These are phyloP conservation scores for Candolleomyces efflorescens DNA, from an alignment of 768 basidiomycete genomes.

Conservation along the genomic window DNA sequence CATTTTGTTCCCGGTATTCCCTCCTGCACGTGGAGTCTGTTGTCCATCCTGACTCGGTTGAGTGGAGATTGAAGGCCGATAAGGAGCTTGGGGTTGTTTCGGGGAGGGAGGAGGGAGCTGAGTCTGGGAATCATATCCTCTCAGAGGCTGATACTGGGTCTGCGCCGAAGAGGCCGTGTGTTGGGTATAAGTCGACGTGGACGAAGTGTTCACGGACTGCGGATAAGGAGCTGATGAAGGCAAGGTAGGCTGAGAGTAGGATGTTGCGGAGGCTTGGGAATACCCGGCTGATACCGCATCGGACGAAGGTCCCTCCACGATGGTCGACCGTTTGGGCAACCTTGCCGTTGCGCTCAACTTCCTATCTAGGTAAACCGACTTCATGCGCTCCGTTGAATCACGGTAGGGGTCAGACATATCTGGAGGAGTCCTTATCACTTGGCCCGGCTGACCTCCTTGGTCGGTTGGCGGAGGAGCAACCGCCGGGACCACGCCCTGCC, in stretches of 20 bases:
- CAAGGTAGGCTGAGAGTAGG: background rate
- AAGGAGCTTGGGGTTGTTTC: background rate
- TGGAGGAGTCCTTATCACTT: conserved; percentile 27
- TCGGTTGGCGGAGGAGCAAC: conserved; percentile 30
- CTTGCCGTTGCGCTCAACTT: conserved; percentile 93
- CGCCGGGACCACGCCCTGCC: conserved; percentile 85
- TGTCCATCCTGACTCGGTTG: background rate
- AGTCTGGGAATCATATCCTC: background rate
- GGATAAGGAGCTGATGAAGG: no score
- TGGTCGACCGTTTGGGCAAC: conserved; percentile 88
- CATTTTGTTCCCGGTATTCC: background rate
- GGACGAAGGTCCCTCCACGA: conserved; percentile 79
- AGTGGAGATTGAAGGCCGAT: background rate
- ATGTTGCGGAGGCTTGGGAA: conserved; percentile 1
- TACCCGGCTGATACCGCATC: background rate
- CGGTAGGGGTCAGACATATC: conserved; percentile 75
- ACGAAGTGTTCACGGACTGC: background rate
- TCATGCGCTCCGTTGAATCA: conserved; percentile 83
- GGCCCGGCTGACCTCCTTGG: conserved; percentile 17
- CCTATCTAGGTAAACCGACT: conserved; percentile 90
- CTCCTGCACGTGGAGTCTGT: background rate
- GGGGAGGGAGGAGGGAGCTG: background rate
- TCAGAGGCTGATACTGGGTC: background rate
- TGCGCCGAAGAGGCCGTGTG: conserved; percentile 3
- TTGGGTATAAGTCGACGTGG: conserved; percentile 22